Percentiles rank a stretch among this genome's conserved stretches.
Conservation (phyloP, 495 filamentous ascomycete genomes). For the Penicillium bialowiezense region DNA sequence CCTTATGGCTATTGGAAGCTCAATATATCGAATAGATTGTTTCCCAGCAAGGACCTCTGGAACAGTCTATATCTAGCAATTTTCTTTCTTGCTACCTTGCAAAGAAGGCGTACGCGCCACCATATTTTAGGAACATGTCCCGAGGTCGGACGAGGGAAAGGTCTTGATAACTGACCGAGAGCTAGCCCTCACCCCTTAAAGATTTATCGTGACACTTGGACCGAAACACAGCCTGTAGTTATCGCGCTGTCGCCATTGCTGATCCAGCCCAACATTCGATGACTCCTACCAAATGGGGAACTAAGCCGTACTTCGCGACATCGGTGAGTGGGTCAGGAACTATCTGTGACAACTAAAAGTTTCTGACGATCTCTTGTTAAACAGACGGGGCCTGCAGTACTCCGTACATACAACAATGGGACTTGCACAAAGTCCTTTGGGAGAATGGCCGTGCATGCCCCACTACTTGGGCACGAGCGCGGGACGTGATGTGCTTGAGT, state of each 20-base stretch:
- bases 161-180: background rate
- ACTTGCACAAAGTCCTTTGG: background rate
- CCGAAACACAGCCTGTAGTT: background rate
- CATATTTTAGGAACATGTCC: background rate
- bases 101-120: background rate
- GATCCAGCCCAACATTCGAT: background rate
- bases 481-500: slow-evolving; percentile 1
- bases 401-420: too few relatives aligned
- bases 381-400: background rate
- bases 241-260: background rate
- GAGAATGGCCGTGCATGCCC: slow-evolving; percentile 10
- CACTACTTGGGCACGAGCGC: slow-evolving; percentile 10
- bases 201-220: background rate
- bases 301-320: background rate
- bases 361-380: slow-evolving; percentile 3
- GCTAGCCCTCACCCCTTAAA: background rate
- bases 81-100: background rate
- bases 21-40: background rate
- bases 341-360: background rate
- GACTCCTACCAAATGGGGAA: background rate
- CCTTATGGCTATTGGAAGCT: background rate
- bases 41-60: background rate
- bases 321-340: background rate
- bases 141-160: background rate
- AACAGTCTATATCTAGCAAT: too few relatives aligned